Evolutionary conservation across 805 yeast genomes (phyloP).

Genomic region (Metschnikowia proteae): DNA sequence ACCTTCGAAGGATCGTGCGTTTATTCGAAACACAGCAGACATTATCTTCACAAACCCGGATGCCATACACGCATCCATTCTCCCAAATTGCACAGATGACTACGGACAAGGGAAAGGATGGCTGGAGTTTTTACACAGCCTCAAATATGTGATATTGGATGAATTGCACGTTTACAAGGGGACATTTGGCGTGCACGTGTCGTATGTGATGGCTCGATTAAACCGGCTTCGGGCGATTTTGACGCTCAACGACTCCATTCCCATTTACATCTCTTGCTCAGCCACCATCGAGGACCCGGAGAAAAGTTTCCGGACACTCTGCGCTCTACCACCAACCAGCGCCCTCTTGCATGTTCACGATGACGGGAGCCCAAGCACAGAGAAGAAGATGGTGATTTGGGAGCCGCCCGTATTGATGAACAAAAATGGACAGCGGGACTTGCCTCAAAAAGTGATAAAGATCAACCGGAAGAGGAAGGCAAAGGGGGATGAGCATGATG

Average conservation of each 20-base stretch:
- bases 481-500: background rate
- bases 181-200: conserved; percentile 89
- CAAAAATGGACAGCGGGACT: conserved; percentile 44
- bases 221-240: conserved; percentile 46
- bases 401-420: conserved; percentile 68
- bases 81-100: conserved; percentile 55
- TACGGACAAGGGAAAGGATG: conserved; percentile 39
- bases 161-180: conserved; percentile 88
- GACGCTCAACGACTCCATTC: conserved; percentile 22
- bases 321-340: conserved; percentile 52
- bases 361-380: conserved; percentile 90
- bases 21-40: conserved; percentile 60
- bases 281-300: conserved; percentile 83
- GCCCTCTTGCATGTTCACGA: conserved; percentile 54
- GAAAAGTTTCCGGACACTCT: conserved; percentile 66
- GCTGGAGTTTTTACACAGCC: conserved; percentile 60
- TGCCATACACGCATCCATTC: conserved; percentile 77
- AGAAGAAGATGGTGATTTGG: conserved; percentile 75
- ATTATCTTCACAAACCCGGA: conserved; percentile 95
- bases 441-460: conserved; percentile 10
- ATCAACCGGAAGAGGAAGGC: background rate
- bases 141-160: conserved; percentile 76
- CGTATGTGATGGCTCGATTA: conserved; percentile 76
- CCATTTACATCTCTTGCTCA: conserved; percentile 79
- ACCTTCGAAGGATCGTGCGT: conserved; percentile 47